Conservation (phyloP, 352 stramenopile species). For the Globisporangium cederbergense region DNA sequence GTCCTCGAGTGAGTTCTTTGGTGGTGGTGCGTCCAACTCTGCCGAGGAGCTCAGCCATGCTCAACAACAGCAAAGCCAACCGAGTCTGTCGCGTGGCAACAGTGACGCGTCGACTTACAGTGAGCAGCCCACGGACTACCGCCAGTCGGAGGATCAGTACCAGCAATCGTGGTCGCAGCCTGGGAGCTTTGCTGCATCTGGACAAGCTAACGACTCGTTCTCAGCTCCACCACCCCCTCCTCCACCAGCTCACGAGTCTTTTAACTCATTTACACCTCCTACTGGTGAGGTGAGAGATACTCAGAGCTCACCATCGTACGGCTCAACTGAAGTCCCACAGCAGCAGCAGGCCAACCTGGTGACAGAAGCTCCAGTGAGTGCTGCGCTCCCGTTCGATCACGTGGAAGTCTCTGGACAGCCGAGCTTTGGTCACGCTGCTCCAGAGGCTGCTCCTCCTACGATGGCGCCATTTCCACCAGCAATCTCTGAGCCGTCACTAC, state of each 20-base stretch:
- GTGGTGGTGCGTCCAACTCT: slow-evolving; percentile 7
- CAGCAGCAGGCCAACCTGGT: not conserved
- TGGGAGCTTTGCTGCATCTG: slow-evolving; percentile 3
- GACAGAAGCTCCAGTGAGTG: not conserved
- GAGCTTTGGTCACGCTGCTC: not conserved
- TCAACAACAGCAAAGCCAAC: slow-evolving; percentile 14
- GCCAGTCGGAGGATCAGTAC: slow-evolving; percentile 18
- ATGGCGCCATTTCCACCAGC: not conserved
- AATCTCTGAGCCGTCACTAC: not conserved
- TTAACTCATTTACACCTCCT: not conserved
- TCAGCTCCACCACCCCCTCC: not conserved
- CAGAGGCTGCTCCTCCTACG: not conserved
- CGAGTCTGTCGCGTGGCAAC: slow-evolving; percentile 28
- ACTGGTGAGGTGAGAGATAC: not conserved
- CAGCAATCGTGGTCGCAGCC: slow-evolving; percentile 14
- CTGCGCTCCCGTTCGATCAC: slow-evolving; percentile 6
- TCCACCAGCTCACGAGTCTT: not conserved
- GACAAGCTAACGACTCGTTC: slow-evolving; percentile 8
- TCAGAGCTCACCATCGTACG: not conserved
- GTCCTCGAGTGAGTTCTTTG: slow-evolving; percentile 24
- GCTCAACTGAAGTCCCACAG: not conserved
- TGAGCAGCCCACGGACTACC: slow-evolving; percentile 23
- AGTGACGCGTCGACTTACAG: slow-evolving; percentile 39
- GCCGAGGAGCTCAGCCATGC: slow-evolving; percentile 13
- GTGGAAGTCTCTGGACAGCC: not conserved